Base-by-base conservation (phyloP, 2,329 filamentous ascomycete species). In the Penicillium sumatraense region DNA sequence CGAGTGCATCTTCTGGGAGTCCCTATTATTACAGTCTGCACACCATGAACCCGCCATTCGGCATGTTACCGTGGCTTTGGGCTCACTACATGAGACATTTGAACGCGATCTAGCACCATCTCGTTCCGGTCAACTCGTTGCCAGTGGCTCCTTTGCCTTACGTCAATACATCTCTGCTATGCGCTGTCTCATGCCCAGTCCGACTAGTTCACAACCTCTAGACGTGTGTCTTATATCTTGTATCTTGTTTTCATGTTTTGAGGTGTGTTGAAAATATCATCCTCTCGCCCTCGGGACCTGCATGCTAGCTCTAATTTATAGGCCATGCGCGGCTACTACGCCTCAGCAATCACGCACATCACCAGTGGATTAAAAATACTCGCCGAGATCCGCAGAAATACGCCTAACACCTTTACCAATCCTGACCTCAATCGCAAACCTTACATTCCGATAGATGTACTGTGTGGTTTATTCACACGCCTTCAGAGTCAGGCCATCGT, bases 61-160 rank as follows among this genome's bases (percentile, higher is more conserved):
- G 48, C 67, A 71, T 56, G 60, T 64, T 2, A 52, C 68, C 35
- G 61, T 71, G n/a, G 67, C 67, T 3, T 33, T 70, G 11, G 67
- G 67, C 21, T 63, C 63, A n/a, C 53, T 70, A 23, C 68, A 71
- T 49, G 68, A 71, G 53, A 54, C 57, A 4, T 64, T 63, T 18
- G 58, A 64, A 14, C 27, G 27, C 18, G 27, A 49, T 44, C 14
- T 2, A 14, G 21, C 45, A 6, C 36, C 45, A 7, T 44, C 44
- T 35, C 36, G 36, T 20, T 53, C 51, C 4, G n/a, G 26, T 10
- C 7, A 9, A 21, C 13, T 49, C 13, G 23, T 20, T 2, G 14
- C 27, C 9, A 11, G 29, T 3, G 47, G 38, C n/a, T 29, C 51
- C 13, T 53, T 53, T 13, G 44, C 51, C 26, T 13, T 49, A 9